Base-by-base conservation (phyloP, 2,329 filamentous ascomycete genomes). In the Fusarium denticulatum region DNA sequence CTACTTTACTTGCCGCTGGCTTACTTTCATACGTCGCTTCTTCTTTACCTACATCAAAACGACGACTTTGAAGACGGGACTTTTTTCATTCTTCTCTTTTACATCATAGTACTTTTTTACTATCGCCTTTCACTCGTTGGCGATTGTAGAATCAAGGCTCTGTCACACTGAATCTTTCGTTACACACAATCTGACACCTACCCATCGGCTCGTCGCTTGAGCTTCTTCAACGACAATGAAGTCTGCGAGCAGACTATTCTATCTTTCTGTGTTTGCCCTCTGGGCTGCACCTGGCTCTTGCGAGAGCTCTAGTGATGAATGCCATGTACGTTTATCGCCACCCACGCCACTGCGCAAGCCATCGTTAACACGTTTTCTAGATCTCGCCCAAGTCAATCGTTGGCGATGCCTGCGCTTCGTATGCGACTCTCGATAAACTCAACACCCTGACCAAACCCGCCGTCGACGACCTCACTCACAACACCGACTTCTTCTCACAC, bases 401-500 rank as follows among this genome's bases (percentile, higher is more conserved):
- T 42, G 94, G 93, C 47, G 96, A 99, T 82, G 95, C 96, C 55
- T 98, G 96, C 85, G 94, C 94, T 71, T 97, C 96, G 63, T 99
- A 97, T 83, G 91, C 92, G 63, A 95, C 94, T 42, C 92, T 99
- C 82, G 95, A 99, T 80, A 86, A 87, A 45, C 87, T 99, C 60
- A 99, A 98, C 83, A 83, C 87, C 75, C 88, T 90, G 68, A 87
- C 98, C 71, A 91, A 92, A 77, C 93, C 95, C 24, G 89, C 91
- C 59, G 85, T 99, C 76, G 89, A 94, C 78, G 92, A 94, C 62
- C 90, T 99, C 50, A 97, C 94, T 1, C 90, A 90, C 77, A 91
- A 93, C 60, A 97, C 96, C 82, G 96, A 99, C 83, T 99, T 98
- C 88, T 99, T 99, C 84, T 96, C 96, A 60, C 95, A 98, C 83